A percentile compares a stretch with the other conserved stretches of the same genome.
Evolutionary conservation across 352 stramenopile genomes (phyloP).

Genomic region (Phytopythium cucurbitacearum): DNA sequence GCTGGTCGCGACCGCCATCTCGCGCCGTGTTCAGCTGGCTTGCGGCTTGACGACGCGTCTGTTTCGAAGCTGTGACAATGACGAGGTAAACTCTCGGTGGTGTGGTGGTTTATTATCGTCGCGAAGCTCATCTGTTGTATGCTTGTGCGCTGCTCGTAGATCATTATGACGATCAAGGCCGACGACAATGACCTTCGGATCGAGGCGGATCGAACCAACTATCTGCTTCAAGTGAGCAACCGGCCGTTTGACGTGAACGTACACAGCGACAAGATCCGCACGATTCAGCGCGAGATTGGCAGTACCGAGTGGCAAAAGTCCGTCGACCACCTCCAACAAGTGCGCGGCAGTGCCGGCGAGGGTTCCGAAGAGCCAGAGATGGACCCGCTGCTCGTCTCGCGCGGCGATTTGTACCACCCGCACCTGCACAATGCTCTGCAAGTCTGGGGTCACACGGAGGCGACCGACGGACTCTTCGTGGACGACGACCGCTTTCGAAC

Average conservation of each 20-base stretch:
- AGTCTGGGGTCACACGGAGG: slow-evolving; percentile 72
- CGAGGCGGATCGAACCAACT: slow-evolving; percentile 68
- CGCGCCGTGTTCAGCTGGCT: slow-evolving; percentile 65
- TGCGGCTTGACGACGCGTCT: slow-evolving; percentile 77
- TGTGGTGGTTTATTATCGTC: not conserved
- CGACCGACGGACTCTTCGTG: slow-evolving; percentile 57
- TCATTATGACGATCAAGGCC: slow-evolving; percentile 79
- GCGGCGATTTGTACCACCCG: slow-evolving; percentile 61
- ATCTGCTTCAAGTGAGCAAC: slow-evolving; percentile 72
- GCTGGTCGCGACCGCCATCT: slow-evolving; percentile 54
- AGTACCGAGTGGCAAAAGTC: slow-evolving; percentile 42
- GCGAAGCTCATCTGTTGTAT: not conserved
- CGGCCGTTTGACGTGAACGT: slow-evolving; percentile 53
- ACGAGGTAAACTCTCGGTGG: slow-evolving; percentile 23
- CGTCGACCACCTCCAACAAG: slow-evolving; percentile 51
- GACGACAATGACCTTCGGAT: slow-evolving; percentile 72
- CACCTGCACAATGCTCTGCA: slow-evolving; percentile 45
- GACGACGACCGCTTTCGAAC: slow-evolving; percentile 32
- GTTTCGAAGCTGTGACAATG: slow-evolving; percentile 67
- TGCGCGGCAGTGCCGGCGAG: slow-evolving; percentile 30
- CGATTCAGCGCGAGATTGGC: slow-evolving; percentile 46
- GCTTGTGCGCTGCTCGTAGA: slow-evolving; percentile 13
- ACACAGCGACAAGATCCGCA: slow-evolving; percentile 49
- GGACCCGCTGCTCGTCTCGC: slow-evolving; percentile 63
- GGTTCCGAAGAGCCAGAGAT: slow-evolving; percentile 52